These are phyloP conservation scores for Pichia deserticola DNA, from an alignment of 805 yeast genomes.

Conservation along the genomic window DNA sequence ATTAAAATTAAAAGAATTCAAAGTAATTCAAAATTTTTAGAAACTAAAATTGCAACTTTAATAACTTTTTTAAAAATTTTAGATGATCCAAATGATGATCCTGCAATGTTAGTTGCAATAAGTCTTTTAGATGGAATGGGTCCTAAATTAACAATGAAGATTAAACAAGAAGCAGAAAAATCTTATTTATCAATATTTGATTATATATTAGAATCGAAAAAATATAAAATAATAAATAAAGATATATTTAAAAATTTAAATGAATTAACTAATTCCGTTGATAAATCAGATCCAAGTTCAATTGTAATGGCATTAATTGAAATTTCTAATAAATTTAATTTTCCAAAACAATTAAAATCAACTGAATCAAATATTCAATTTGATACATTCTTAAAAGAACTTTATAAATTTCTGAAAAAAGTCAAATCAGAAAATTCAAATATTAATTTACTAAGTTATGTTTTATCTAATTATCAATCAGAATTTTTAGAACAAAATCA, in stretches of 20 bases:
- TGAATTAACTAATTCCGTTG: conserved; percentile 9
- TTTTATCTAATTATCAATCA: conserved; percentile 31
- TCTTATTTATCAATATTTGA: conserved; percentile 19
- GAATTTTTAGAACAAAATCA: conserved; percentile 23
- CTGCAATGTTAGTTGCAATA: conserved; percentile 21
- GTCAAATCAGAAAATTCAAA: conserved; percentile 20
- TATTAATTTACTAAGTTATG: conserved; percentile 35
- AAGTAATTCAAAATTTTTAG: conserved; percentile 46
- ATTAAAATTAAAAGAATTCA: conserved; percentile 32
- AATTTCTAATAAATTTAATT: conserved; percentile 30
- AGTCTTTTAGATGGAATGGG: conserved; percentile 20
- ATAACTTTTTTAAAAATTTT: conserved; percentile 43
- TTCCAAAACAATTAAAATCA: conserved; percentile 24
- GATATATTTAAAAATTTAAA: background rate
- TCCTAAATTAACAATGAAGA: conserved; percentile 11
- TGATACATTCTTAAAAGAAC: conserved; percentile 26
- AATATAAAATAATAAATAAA: conserved; percentile 5
- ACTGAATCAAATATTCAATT: conserved; percentile 11
- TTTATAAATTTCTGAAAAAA: conserved; percentile 20
- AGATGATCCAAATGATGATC: conserved; percentile 23
- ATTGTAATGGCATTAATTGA: conserved; percentile 30
- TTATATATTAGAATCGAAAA: conserved; percentile 12
- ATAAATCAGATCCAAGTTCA: conserved; percentile 29
- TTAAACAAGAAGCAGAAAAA: conserved; percentile 14
- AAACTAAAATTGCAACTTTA: conserved; percentile 35